Conservation (phyloP, 164 flowering plant genomes). For the Aristolochia fimbriata region DNA sequence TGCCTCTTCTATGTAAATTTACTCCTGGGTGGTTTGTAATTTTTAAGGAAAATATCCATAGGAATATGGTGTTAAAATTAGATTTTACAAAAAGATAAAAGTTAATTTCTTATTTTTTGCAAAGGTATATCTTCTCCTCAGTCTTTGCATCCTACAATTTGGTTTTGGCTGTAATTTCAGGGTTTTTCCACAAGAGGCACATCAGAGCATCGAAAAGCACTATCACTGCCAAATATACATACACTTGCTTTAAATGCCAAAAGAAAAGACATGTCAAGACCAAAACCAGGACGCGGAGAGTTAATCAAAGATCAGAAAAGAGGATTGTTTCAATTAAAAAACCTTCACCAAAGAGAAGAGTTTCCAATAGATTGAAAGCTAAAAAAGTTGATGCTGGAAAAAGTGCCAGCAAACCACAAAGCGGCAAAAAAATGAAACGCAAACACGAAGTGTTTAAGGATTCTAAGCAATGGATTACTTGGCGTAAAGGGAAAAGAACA, state of each 20-base stretch:
- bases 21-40: too few species aligned
- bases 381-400: constrained; percentile 23
- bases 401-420: constrained; percentile 30
- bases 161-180: constrained; percentile 24
- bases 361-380: constrained; percentile 9
- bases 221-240: constrained; percentile 24
- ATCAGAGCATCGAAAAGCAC: constrained; percentile 39
- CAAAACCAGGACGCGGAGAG: constrained; percentile 19
- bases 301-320: constrained; percentile 5
- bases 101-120: too few species aligned
- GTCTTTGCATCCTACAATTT: background rate
- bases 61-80: too few species aligned
- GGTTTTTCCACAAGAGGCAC: constrained; percentile 77
- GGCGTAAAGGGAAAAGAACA: constrained; percentile 46
- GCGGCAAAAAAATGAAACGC: constrained; percentile 15
- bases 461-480: constrained; percentile 9
- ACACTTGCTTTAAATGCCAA: constrained; percentile 60
- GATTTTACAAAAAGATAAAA: too few species aligned
- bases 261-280: constrained; percentile 19
- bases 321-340: constrained; percentile 5
- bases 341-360: background rate
- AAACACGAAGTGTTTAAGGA: constrained; percentile 7
- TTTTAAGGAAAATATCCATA: too few species aligned
- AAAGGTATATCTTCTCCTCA: too few species aligned
- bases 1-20: too few species aligned